Base-by-base conservation (phyloP, 257 asterid genomes). In the Mitragyna speciosa region DNA sequence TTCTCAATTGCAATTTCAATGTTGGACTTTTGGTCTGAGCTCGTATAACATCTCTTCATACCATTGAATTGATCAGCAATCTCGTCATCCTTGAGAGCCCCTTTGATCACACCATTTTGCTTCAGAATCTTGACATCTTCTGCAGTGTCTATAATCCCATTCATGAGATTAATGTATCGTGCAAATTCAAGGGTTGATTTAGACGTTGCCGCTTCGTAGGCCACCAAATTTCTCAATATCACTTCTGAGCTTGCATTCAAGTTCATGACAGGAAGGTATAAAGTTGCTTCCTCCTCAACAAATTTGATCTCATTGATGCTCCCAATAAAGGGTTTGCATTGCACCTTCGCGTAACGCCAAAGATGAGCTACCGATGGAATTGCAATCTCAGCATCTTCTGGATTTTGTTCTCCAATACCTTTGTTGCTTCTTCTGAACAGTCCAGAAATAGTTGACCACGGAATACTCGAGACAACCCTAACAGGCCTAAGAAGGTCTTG, bases 121-220 rank as follows among this genome's bases (percentile, higher is more conserved):
- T 80, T 84, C 30, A 91, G 83, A 43, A 86, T 33, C 31, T 33
- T 84, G 78, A 89, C 95, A 12, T 91, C 93, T 45, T 84, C 82
- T 0, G 73, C 74, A 12, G 84, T 76, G 58, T 86, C 85, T 20
- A 88, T 67, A 69, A 85, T 87, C 56, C 92, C 93, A 75, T 87
- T 89, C 92, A 89, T 89, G 70, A 91, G 69, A 70, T 91, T 90
- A 43, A 91, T 73, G 72, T 86, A 91, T 69, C 88, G 83, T 1
- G 92, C 87, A 12, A 89, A 66, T 78, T 82, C 89, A 1, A 78
- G 87, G 10, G 79, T 65, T 26, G 90, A 82, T 39, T 78, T 70
- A 2, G 83, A 79, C 56, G 78, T 75, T 8, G 90, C 84, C 3
- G 87, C 91, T 68, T 91, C 95, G 48, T 82, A 91, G 7, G 91